Base-by-base conservation (phyloP, 2,329 filamentous ascomycete species). In the Hypocrella siamensis region DNA sequence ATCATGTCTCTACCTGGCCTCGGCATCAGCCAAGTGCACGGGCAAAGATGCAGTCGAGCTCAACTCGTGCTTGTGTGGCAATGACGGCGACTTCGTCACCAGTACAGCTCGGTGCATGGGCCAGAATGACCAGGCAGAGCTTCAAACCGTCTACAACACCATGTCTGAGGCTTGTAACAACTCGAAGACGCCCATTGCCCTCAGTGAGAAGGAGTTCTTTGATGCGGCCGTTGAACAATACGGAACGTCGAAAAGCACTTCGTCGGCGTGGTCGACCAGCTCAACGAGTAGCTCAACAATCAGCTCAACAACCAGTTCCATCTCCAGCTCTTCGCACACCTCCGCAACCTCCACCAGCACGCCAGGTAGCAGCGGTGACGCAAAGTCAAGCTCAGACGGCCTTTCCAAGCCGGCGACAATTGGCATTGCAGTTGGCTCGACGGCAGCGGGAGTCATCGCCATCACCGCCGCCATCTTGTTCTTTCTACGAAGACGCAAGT, bases 31-130 rank as follows among this genome's bases (percentile, higher is more conserved):
- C 12, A 41, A 46, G 4, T 71, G 67, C 46, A 47, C 48, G 5
- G 58, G 58, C 14, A 42, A 44, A 15, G 56, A 54, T 1, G 50
- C 54, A 3, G 28, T 42, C 0, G 46, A 54, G 19, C 49, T 67
- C 38, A 70, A 70, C 40, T 32, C 43, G 3, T 71, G 67, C 32
- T 52, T 70, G 2, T 71, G 67, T 43, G 44, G 46, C 38, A 67
- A 70, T 35, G 48, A 53, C 19, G 60, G 60, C 33, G 50, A 58
- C 39, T 71, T 70, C 44, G 49, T 70, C 37, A 59, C 56, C 15
- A 53, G 54, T 21, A 43, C 61, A 3, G 67, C 65, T 3, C 40
- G 38, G 10, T 71, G 67, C 38, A 43, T 71, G 10, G 63, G 57
- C 6, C 35, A 42, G 12, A 21, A 42, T 3, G 43, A 41, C 14